phyloP scores from a whole-genome alignment of 768 basidiomycete genomes.

The Hysterangium stoloniferum region DNA sequence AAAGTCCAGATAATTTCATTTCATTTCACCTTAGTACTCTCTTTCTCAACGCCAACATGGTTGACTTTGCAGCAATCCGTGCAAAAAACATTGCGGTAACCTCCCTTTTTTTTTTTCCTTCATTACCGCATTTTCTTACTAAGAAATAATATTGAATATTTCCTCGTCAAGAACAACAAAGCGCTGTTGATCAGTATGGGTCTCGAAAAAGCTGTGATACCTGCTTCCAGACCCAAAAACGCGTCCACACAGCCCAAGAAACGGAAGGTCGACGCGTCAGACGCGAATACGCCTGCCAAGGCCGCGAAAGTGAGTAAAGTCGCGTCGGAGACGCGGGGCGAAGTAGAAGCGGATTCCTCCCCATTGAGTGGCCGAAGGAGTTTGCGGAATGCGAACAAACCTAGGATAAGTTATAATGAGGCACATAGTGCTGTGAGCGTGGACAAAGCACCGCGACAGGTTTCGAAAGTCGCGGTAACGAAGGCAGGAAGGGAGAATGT shows the following conservation, averaged over 20 bases:
- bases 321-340: constrained; percentile 12
- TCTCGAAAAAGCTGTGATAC: constrained; percentile 39
- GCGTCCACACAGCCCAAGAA: constrained; percentile 30
- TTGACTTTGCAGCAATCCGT: constrained; percentile 4
- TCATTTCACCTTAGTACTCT: not conserved
- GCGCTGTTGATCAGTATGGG: constrained; percentile 35
- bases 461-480: not conserved
- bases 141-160: not conserved
- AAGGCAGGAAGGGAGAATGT: constrained; percentile 6
- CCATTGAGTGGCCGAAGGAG: constrained; percentile 63
- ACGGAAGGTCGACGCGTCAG: constrained; percentile 25
- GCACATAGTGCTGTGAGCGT: constrained; percentile 26
- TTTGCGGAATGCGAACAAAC: constrained; percentile 52
- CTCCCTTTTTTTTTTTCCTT: not conserved
- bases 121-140: not conserved
- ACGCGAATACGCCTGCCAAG: constrained; percentile 17
- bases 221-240: constrained; percentile 30
- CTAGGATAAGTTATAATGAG: constrained; percentile 41
- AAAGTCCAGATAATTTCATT: too few species aligned
- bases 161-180: constrained; percentile 35
- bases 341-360: constrained; percentile 12
- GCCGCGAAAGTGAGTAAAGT: constrained; percentile 26
- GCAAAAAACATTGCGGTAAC: constrained; percentile 2
- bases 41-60: not conserved
- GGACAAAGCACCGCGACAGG: not conserved